Percentiles rank a stretch among this genome's conserved stretches.
Conservation (phyloP, 768 basidiomycete genomes). For the Tubosaeta brunneosetosa region DNA sequence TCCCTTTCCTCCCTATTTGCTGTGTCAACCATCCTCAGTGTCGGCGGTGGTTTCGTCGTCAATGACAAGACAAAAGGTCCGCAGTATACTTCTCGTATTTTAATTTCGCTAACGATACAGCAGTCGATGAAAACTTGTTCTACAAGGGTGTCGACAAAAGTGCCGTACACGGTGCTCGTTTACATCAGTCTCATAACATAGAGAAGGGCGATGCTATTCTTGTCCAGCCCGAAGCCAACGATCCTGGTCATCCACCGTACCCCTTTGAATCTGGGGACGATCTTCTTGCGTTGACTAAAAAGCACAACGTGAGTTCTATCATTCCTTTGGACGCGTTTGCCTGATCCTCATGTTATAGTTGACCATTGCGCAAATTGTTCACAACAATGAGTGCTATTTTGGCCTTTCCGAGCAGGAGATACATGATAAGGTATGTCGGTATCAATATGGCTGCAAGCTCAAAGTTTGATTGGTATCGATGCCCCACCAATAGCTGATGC, state of each 20-base stretch:
- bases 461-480: background rate
- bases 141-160: conserved; percentile 89
- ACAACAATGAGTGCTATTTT: conserved; percentile 85
- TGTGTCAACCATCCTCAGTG: conserved; percentile 36
- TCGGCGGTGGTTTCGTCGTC: conserved; percentile 93
- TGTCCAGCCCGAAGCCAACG: conserved; percentile 11
- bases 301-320: conserved; percentile 65
- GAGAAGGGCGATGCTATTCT: conserved; percentile 23
- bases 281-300: conserved; percentile 68
- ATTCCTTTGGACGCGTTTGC: background rate
- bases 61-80: conserved; percentile 89
- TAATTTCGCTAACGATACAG: conserved; percentile 1
- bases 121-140: conserved; percentile 90
- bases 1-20: background rate
- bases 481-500: conserved; percentile 43
- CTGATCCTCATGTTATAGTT: conserved; percentile 44
- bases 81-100: background rate
- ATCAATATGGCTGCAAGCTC: background rate
- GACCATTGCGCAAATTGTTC: conserved; percentile 91
- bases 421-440: conserved; percentile 52
- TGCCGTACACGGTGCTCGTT: conserved; percentile 72
- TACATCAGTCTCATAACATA: conserved; percentile 57
- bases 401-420: conserved; percentile 74
- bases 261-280: conserved; percentile 76
- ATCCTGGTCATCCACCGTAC: conserved; percentile 67